phyloP scores from a whole-genome alignment of 768 basidiomycete species.

The Hypholoma sublateritium region DNA sequence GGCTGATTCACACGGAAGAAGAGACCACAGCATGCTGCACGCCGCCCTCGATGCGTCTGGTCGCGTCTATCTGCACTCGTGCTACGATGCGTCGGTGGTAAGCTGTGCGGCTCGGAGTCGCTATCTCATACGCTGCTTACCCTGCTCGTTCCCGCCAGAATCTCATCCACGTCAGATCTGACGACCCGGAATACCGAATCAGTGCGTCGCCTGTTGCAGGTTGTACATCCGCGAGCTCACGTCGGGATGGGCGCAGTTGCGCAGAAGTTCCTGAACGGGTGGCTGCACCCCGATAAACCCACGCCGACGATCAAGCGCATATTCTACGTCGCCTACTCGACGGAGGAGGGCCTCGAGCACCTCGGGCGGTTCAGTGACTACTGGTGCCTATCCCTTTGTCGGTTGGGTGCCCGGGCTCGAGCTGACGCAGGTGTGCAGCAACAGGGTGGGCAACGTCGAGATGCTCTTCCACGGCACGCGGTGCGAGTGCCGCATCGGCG shows the following conservation, averaged over 20 bases:
- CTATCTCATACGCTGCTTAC: too few relatives aligned
- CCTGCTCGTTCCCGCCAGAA: slow-evolving; percentile 12
- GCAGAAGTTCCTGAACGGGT: slow-evolving; percentile 22
- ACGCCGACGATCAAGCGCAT: slow-evolving; percentile 22
- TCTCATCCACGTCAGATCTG: slow-evolving; percentile 21
- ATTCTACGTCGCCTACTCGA: slow-evolving; percentile 28
- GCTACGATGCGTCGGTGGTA: slow-evolving; percentile 20
- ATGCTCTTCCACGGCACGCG: slow-evolving; percentile 29
- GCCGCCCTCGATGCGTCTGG: slow-evolving; percentile 26
- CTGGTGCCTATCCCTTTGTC: slow-evolving; percentile 15
- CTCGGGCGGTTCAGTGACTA: slow-evolving; percentile 28
- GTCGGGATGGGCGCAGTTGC: slow-evolving; percentile 16
- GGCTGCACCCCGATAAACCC: slow-evolving; percentile 24
- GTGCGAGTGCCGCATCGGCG: slow-evolving; percentile 23
- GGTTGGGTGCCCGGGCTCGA: not conserved
- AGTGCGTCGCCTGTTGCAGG: slow-evolving; percentile 8
- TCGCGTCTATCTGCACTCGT: slow-evolving; percentile 22
- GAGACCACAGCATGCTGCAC: slow-evolving; percentile 15
- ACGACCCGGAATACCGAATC: slow-evolving; percentile 20
- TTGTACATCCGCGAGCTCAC: not conserved
- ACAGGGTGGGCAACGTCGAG: slow-evolving; percentile 29
- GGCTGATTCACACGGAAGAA: not conserved
- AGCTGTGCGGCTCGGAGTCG: not conserved
- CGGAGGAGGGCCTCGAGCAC: slow-evolving; percentile 18
- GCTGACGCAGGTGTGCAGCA: slow-evolving; percentile 10